phyloP scores from a whole-genome alignment of 2,329 filamentous ascomycete species.

The Leptographium lundbergii region DNA sequence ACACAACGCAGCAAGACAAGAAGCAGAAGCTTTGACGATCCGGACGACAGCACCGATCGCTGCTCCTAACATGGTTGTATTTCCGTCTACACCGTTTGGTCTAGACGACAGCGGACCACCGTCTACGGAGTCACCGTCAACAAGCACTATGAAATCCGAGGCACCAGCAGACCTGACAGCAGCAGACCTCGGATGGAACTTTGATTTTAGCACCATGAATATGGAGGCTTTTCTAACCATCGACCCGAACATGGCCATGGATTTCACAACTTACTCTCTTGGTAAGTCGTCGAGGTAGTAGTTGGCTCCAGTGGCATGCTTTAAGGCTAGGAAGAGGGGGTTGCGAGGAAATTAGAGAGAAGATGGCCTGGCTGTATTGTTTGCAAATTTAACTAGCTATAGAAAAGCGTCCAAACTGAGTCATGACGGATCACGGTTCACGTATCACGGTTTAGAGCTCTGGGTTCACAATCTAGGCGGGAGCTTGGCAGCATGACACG shows the following conservation, averaged over 20 bases:
- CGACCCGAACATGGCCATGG: conserved; percentile 7
- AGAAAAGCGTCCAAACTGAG: background rate
- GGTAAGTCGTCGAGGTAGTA: background rate
- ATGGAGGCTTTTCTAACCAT: conserved; percentile 12
- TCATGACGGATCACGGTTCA: background rate
- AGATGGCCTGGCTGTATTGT: background rate
- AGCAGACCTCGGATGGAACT: conserved; percentile 11
- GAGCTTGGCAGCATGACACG: background rate
- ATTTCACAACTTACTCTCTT: conserved; percentile 1
- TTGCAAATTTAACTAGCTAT: background rate
- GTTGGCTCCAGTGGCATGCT: background rate
- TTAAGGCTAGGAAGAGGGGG: background rate
- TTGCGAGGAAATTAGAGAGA: background rate
- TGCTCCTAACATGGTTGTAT: background rate
- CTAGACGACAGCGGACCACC: conserved; percentile 3
- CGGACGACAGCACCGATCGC: background rate
- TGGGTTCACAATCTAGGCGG: background rate
- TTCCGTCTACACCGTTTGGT: background rate
- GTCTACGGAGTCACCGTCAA: background rate
- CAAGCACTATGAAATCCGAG: background rate
- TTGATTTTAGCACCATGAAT: conserved; percentile 12
- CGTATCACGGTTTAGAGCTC: background rate
- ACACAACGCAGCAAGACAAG: background rate
- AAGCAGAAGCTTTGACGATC: background rate
- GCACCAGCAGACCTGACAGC: conserved; percentile 8